phyloP scores from a whole-genome alignment of 2,329 filamentous ascomycete species.

The Sarocladium brachiariae region DNA sequence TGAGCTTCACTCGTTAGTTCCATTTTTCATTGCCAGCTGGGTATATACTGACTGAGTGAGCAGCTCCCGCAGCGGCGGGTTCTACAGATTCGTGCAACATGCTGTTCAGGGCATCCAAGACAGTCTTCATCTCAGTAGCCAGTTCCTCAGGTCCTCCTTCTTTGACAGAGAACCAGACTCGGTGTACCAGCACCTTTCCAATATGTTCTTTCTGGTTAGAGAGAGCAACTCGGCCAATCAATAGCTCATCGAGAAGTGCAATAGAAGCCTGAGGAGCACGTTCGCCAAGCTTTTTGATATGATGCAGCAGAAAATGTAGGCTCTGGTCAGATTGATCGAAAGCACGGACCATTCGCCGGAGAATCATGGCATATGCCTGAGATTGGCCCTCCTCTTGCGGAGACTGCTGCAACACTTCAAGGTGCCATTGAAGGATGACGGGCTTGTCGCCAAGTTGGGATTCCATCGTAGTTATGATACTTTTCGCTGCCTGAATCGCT shows the following conservation, averaged over 20 bases:
- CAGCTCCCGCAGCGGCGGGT: constrained; percentile 56
- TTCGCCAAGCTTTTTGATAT: constrained; percentile 58
- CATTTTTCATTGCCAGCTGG: background rate
- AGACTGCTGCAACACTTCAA: constrained; percentile 55
- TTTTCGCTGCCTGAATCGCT: constrained; percentile 42
- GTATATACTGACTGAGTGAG: constrained; percentile 51
- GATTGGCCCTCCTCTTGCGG: constrained; percentile 38
- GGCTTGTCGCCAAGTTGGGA: constrained; percentile 57
- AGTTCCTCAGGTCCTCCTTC: constrained; percentile 26
- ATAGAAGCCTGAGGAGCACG: constrained; percentile 43
- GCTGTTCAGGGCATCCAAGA: constrained; percentile 29
- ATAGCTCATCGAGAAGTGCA: constrained; percentile 54
- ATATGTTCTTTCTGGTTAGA: constrained; percentile 51
- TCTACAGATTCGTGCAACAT: constrained; percentile 42
- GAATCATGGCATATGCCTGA: constrained; percentile 40
- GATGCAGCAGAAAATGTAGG: constrained; percentile 60
- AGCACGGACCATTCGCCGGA: constrained; percentile 55
- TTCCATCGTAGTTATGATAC: constrained; percentile 55
- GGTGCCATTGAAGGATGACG: constrained; percentile 57
- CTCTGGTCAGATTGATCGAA: constrained; percentile 54
- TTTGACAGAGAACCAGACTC: constrained; percentile 57
- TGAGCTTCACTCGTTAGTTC: constrained; percentile 44
- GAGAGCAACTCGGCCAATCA: constrained; percentile 48
- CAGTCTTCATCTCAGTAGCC: constrained; percentile 20
- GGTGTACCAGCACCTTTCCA: constrained; percentile 61